These are phyloP conservation scores for Knoxdaviesia capensis DNA, from an alignment of 2,329 filamentous ascomycete species.

Conservation along the genomic window DNA sequence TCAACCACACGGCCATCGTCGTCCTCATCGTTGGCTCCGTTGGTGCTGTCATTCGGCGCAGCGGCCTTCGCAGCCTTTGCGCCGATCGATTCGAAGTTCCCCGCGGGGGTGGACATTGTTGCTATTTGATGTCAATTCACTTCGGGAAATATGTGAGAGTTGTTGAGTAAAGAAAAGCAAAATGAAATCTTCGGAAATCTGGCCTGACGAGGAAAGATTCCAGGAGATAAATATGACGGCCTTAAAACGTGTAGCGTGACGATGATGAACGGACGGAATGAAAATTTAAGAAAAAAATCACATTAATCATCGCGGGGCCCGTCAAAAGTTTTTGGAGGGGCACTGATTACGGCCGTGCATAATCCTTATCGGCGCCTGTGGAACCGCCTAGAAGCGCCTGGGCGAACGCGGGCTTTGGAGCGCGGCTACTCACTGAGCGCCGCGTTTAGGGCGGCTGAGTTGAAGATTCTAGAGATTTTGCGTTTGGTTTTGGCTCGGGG, in stretches of 20 bases:
- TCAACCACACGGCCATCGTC: constrained; percentile 38
- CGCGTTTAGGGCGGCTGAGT: no score
- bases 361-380: no score
- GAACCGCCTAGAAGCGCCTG: no score
- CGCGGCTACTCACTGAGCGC: no score
- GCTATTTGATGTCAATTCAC: constrained; percentile 17
- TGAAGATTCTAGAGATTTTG: no score
- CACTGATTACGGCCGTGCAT: constrained; percentile 5
- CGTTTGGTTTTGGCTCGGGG: no score
- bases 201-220: not conserved
- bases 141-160: constrained; percentile 19
- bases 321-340: constrained; percentile 10
- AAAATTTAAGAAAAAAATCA: not conserved
- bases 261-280: not conserved
- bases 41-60: constrained; percentile 10
- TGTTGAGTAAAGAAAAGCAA: not conserved
- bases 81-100: constrained; percentile 41
- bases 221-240: not conserved
- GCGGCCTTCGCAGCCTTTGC: constrained; percentile 35
- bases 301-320: constrained; percentile 9
- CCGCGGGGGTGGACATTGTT: constrained; percentile 14
- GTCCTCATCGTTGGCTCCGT: constrained; percentile 13
- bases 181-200: not conserved
- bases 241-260: not conserved
- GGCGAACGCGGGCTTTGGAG: no score